Percentiles rank a stretch among this genome's conserved stretches.
These are phyloP conservation scores for Dendrobium nobile DNA, from an alignment of 106 monocot species.

Conservation along the genomic window DNA sequence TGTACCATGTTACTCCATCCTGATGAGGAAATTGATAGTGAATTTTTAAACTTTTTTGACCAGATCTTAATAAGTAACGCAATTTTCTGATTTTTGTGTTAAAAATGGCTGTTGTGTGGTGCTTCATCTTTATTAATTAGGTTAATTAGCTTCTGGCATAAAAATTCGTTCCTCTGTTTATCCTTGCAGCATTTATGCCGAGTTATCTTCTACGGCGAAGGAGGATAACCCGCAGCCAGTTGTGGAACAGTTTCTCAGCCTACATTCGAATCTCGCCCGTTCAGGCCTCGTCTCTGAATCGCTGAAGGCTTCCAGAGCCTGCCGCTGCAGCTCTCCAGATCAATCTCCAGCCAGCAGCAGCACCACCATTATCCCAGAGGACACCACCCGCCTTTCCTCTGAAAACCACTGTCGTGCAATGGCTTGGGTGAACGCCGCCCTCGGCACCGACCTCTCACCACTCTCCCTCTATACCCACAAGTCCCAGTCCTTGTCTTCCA, in stretches of 20 bases:
- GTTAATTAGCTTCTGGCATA: neutral
- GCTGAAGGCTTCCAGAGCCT: slow-evolving; percentile 13
- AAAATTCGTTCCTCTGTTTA: neutral
- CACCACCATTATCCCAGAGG: slow-evolving; percentile 19
- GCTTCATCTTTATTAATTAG: neutral
- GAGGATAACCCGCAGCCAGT: slow-evolving; percentile 64
- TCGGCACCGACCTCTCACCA: slow-evolving; percentile 54
- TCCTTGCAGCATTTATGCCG: slow-evolving; percentile 61
- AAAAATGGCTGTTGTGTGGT: no score
- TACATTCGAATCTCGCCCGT: slow-evolving; percentile 40
- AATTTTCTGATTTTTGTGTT: neutral
- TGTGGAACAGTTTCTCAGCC: slow-evolving; percentile 74
- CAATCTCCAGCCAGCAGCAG: slow-evolving; percentile 1
- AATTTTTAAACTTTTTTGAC: no score
- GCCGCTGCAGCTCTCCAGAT: slow-evolving; percentile 15
- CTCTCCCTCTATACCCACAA: slow-evolving; percentile 44
- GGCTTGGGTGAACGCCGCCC: slow-evolving; percentile 41
- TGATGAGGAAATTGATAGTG: no score
- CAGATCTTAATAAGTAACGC: no score
- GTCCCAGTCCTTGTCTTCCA: slow-evolving; percentile 9
- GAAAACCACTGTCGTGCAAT: slow-evolving; percentile 31
- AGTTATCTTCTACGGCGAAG: slow-evolving; percentile 49
- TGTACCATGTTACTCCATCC: no score
- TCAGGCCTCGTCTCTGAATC: slow-evolving; percentile 51
- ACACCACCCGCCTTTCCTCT: slow-evolving; percentile 20